Evolutionary conservation across 371 early-diverging fungal species (phyloP).

Genomic region (Mucor piriformis): DNA sequence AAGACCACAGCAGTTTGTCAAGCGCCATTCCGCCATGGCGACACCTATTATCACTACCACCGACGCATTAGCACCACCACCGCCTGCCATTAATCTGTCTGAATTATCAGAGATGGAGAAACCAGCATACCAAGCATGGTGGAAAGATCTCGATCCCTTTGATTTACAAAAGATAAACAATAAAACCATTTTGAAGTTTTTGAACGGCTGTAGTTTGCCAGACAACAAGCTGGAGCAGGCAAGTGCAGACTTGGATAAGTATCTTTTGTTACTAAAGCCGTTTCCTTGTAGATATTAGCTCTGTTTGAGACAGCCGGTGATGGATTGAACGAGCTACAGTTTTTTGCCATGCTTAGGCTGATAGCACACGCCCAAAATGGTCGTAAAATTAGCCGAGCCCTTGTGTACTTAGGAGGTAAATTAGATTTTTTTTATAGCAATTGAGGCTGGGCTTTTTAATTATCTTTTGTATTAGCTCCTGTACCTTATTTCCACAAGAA

Average conservation of each 20-base stretch:
- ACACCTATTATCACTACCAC: neutral
- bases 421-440: neutral
- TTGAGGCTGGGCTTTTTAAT: neutral
- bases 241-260: neutral
- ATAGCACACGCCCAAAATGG: constrained; percentile 57
- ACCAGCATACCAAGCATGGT: constrained; percentile 46
- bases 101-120: constrained; percentile 43
- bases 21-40: constrained; percentile 20
- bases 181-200: constrained; percentile 37
- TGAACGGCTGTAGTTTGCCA: constrained; percentile 40
- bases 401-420: constrained; percentile 50
- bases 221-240: constrained; percentile 45
- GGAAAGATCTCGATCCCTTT: constrained; percentile 53
- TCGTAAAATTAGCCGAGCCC: constrained; percentile 43
- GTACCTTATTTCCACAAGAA: constrained; percentile 44
- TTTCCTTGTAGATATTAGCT: constrained; percentile 31
- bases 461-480: constrained; percentile 35
- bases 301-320: constrained; percentile 43
- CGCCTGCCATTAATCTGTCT: constrained; percentile 30
- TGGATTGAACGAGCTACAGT: constrained; percentile 39
- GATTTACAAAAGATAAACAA: constrained; percentile 35
- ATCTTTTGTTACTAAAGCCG: neutral
- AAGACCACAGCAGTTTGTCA: constrained; percentile 45
- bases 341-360: constrained; percentile 51
- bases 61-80: neutral